These are phyloP conservation scores for Ophiostoma novo-ulmi DNA, from an alignment of 2,329 filamentous ascomycete species.

Conservation along the genomic window DNA sequence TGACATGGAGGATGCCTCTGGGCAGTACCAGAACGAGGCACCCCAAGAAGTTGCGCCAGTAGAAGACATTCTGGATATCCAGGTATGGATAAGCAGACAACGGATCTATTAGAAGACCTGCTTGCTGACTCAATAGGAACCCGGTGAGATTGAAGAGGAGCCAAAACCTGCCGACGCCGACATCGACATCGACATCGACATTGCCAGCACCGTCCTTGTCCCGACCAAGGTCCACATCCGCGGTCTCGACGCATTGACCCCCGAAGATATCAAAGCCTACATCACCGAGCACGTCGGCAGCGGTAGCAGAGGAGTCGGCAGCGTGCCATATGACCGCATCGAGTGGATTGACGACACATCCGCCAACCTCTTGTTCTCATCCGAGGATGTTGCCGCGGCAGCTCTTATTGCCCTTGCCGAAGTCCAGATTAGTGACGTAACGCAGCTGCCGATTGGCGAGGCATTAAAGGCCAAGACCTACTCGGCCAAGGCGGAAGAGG, in stretches of 20 bases:
- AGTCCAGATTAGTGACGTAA: slow-evolving; percentile 34
- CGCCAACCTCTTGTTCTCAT: slow-evolving; percentile 75
- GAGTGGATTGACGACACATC: slow-evolving; percentile 96
- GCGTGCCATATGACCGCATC: slow-evolving; percentile 54
- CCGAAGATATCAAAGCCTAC: slow-evolving; percentile 72
- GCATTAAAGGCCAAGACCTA: slow-evolving; percentile 65
- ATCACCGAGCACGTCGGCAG: slow-evolving; percentile 60
- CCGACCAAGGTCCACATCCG: slow-evolving; percentile 74
- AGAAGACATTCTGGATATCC: slow-evolving; percentile 33
- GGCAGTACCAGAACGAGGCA: slow-evolving; percentile 17
- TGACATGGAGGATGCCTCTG: slow-evolving; percentile 62
- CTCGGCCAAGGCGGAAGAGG: slow-evolving; percentile 61
- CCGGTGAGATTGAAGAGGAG: slow-evolving; percentile 38
- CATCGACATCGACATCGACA: slow-evolving; percentile 10
- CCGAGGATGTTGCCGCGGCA: slow-evolving; percentile 47
- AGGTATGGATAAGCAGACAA: slow-evolving; percentile 17
- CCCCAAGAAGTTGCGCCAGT: slow-evolving; percentile 30
- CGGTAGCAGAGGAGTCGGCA: slow-evolving; percentile 35
- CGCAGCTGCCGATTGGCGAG: slow-evolving; percentile 56
- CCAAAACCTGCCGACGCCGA: background rate
- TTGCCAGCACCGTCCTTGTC: slow-evolving; percentile 28
- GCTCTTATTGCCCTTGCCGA: slow-evolving; percentile 52
- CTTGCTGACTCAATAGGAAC: slow-evolving; percentile 33
- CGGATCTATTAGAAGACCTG: too few species aligned
- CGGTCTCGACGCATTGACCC: slow-evolving; percentile 76